phyloP scores from a whole-genome alignment of 2,329 filamentous ascomycete species.

The Colletotrichum lindemuthianum region DNA sequence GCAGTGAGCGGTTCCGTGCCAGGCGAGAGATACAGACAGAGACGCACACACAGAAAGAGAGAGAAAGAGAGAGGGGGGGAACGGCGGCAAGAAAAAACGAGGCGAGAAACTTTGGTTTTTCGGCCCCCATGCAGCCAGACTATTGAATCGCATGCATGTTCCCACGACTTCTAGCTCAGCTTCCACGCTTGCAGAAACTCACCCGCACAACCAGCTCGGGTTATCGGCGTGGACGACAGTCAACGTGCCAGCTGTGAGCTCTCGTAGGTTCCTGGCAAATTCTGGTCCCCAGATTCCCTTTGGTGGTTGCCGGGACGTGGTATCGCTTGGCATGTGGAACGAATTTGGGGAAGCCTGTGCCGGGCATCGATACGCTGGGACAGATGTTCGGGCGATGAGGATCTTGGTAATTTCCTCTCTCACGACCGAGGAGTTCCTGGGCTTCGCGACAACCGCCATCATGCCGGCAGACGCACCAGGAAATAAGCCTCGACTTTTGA shows the following conservation, averaged over 20 bases:
- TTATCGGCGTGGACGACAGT: no score
- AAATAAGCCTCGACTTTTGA: background rate
- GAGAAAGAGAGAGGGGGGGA: no score
- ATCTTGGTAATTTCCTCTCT: no score
- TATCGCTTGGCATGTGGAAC: constrained; percentile 8
- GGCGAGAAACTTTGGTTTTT: background rate
- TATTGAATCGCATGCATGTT: background rate
- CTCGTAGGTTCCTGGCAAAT: background rate
- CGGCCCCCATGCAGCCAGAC: background rate
- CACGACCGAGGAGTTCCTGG: no score
- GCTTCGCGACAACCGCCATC: no score
- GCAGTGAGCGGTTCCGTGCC: no score
- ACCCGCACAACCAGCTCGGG: no score
- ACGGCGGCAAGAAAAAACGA: background rate
- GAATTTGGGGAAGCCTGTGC: constrained; percentile 1
- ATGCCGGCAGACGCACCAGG: no score
- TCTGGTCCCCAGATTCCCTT: no score
- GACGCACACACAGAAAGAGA: no score
- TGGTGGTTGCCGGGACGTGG: no score
- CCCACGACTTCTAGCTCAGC: constrained; percentile 7
- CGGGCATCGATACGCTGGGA: background rate
- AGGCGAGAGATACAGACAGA: no score
- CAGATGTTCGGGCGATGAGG: background rate
- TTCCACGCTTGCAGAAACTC: background rate
- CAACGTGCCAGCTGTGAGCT: background rate